phyloP scores from a whole-genome alignment of 2,329 filamentous ascomycete species.

The Aspergillus novoparasiticus region DNA sequence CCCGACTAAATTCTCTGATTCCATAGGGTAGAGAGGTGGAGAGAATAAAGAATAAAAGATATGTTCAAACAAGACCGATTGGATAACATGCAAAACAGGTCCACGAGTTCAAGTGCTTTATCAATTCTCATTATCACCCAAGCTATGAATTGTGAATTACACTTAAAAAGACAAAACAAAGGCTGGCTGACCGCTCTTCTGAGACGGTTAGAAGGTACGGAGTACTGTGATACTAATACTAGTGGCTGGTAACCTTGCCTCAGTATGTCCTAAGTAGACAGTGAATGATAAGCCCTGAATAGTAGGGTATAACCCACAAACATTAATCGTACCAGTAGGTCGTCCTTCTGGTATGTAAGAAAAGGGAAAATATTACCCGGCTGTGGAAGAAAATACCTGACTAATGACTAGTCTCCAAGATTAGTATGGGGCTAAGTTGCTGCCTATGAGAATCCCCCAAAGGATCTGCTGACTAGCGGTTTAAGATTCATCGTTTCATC shows the following conservation, averaged over 20 bases:
- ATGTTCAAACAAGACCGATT: slow-evolving; percentile 1
- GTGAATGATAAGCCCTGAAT: not conserved
- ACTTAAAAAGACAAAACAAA: not conserved
- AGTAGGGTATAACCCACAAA: slow-evolving; percentile 1
- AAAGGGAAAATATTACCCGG: not conserved
- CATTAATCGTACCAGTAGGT: not conserved
- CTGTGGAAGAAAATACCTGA: not conserved
- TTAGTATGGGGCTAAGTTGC: not conserved
- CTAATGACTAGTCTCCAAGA: slow-evolving; percentile 1
- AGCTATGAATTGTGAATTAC: not conserved
- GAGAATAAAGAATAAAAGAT: not conserved
- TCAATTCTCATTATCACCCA: not conserved
- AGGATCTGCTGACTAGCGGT: slow-evolving; percentile 21
- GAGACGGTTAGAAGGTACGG: not conserved
- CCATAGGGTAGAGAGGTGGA: slow-evolving; percentile 14
- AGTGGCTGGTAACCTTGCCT: not conserved
- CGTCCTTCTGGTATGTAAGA: not conserved
- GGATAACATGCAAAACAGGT: not conserved
- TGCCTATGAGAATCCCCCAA: slow-evolving; percentile 7
- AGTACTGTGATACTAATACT: not conserved
- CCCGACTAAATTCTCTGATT: not conserved
- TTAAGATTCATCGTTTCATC: slow-evolving; percentile 23
- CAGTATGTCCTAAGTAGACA: not conserved
- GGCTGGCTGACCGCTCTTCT: slow-evolving; percentile 9
- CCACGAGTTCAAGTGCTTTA: not conserved